A percentile compares a stretch with the other conserved stretches of the same genome.
Conservation (phyloP, 108 stramenopile genomes). For the Cyclostephanos invisitatus region DNA sequence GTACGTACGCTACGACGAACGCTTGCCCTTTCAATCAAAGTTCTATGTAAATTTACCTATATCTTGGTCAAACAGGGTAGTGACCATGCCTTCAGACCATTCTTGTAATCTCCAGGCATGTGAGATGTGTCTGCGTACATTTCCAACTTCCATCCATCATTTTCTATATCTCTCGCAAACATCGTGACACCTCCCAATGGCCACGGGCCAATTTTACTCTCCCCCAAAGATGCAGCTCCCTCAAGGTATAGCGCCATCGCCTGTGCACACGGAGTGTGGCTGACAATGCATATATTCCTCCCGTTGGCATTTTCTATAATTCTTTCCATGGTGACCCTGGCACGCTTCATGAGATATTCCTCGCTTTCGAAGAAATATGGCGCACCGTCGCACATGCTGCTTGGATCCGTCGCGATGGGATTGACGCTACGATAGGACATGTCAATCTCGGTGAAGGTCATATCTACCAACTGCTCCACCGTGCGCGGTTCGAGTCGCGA, state of each 20-base stretch:
- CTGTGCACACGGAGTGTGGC: slow-evolving; percentile 73
- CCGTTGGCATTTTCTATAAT: slow-evolving; percentile 49
- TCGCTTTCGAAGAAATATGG: slow-evolving; percentile 63
- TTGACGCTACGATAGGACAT: slow-evolving; percentile 55
- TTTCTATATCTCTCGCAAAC: slow-evolving; percentile 48
- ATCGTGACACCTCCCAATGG: slow-evolving; percentile 70
- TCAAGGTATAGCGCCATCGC: slow-evolving; percentile 63
- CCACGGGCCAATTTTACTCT: slow-evolving; percentile 56
- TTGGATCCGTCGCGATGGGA: slow-evolving; percentile 40
- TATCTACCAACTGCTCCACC: slow-evolving; percentile 40
- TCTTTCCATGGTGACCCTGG: slow-evolving; percentile 48
- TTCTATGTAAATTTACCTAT: background rate
- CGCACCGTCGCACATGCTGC: slow-evolving; percentile 32
- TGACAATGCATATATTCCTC: slow-evolving; percentile 61
- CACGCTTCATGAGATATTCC: slow-evolving; percentile 56
- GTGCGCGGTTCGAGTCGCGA: slow-evolving; percentile 52
- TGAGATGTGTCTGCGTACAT: slow-evolving; percentile 65
- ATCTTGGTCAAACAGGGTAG: slow-evolving; percentile 50
- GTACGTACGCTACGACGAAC: background rate
- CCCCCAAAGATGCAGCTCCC: slow-evolving; percentile 31
- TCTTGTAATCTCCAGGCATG: slow-evolving; percentile 72
- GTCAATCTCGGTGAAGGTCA: slow-evolving; percentile 51
- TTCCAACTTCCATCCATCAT: slow-evolving; percentile 59
- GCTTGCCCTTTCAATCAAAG: background rate
- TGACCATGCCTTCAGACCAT: slow-evolving; percentile 64